A percentile compares a stretch with the other conserved stretches of the same genome.
Evolutionary conservation across 2,329 filamentous ascomycete species (phyloP).

Genomic region (Triangularia setosa): DNA sequence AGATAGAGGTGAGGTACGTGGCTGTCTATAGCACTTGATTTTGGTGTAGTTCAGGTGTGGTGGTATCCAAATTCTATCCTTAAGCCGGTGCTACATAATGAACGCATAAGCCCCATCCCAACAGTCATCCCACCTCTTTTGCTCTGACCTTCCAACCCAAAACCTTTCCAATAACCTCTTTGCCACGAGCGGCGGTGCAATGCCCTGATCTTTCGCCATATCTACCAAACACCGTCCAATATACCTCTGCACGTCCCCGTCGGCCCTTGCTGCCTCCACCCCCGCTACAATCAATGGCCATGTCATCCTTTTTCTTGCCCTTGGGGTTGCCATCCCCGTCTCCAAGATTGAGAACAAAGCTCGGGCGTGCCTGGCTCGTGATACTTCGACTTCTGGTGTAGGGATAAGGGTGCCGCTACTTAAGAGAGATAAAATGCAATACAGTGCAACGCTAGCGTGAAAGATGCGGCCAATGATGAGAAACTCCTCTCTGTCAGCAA

Average conservation of each 20-base stretch:
- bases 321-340: conserved; percentile 8
- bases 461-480: conserved; percentile 18
- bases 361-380: conserved; percentile 4
- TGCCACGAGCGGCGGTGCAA: conserved; percentile 21
- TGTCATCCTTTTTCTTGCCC: conserved; percentile 21
- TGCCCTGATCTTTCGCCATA: conserved; percentile 22
- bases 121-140: conserved; percentile 23
- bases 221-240: conserved; percentile 17
- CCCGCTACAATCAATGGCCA: conserved; percentile 30
- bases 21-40: conserved; percentile 30
- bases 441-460: conserved; percentile 23
- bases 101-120: conserved; percentile 15
- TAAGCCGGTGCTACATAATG: conserved; percentile 7
- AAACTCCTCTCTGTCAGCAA: conserved; percentile 11
- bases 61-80: not conserved
- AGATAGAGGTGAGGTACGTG: conserved; percentile 40
- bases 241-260: conserved; percentile 16
- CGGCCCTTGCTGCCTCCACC: conserved; percentile 18
- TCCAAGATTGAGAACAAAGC: conserved; percentile 10
- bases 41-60: too few relatives aligned
- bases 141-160: conserved; percentile 12
- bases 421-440: conserved; percentile 22
- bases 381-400: not conserved
- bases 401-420: not conserved
- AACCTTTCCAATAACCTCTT: conserved; percentile 18